Evolutionary conservation across 305 asterid genomes (phyloP).

Genomic region (Fraxinus ornus): DNA sequence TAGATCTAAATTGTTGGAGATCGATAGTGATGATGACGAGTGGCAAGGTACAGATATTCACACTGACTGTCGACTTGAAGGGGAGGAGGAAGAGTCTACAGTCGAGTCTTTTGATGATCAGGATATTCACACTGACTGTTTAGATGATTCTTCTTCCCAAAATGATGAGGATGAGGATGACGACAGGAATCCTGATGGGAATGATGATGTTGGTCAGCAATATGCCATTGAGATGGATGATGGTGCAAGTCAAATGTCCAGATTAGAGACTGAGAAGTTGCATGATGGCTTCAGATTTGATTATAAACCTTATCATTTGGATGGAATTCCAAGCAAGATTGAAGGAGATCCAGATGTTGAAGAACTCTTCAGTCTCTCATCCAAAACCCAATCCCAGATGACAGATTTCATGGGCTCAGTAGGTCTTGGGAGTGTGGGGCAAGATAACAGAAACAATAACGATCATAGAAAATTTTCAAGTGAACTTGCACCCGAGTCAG

Average conservation of each 20-base stretch:
- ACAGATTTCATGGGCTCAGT: conserved; percentile 7
- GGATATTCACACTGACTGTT: conserved; percentile 41
- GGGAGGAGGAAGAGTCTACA: conserved; percentile 41
- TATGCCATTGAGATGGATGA: conserved; percentile 14
- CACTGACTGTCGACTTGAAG: conserved; percentile 22
- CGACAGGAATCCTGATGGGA: neutral
- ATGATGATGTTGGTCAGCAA: neutral
- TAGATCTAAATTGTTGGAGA: conserved; percentile 49
- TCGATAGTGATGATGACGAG: conserved; percentile 76
- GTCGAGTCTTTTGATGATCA: conserved; percentile 51
- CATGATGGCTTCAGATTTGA: conserved; percentile 19
- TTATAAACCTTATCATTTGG: neutral
- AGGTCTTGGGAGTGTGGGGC: neutral
- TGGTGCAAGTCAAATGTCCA: conserved; percentile 2
- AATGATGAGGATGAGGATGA: conserved; percentile 19
- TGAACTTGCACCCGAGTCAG: conserved; percentile 4
- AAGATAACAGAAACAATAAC: neutral
- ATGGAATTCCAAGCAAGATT: neutral
- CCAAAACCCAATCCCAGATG: conserved; percentile 21
- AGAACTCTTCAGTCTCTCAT: neutral
- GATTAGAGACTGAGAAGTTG: conserved; percentile 19
- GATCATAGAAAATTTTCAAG: conserved; percentile 17
- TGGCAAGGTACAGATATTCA: conserved; percentile 39
- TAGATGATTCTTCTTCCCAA: conserved; percentile 37
- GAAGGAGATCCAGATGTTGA: neutral